Evolutionary conservation across 1,284 basidiomycete genomes (phyloP), one percentile per base, ranked within the genome.

Genomic region (Rhodotorula mucilaginosa): DNA sequence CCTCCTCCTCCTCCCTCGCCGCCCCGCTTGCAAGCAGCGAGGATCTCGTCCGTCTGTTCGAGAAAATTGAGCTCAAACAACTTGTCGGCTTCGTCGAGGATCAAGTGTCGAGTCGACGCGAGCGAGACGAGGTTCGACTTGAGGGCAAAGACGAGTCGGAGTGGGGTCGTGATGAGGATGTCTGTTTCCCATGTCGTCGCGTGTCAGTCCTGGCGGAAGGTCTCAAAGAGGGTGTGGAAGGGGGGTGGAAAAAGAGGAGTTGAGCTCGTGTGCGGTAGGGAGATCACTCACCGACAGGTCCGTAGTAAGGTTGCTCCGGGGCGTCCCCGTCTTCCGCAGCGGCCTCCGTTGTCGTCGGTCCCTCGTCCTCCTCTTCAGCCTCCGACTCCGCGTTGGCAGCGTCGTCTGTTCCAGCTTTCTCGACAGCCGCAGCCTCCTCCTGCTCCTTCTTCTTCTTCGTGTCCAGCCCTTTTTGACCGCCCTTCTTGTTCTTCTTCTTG

Each of bases 1-100:
- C 34, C 34, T 34, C 34, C 34, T 34, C 34, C 34, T 34, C 34
- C 34, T 34, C 34, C 34, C n/a, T n/a, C n/a, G n/a, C n/a, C n/a
- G n/a, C n/a, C n/a, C n/a, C n/a, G n/a, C 0, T 88, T 88, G 79
- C 93, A 97, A n/a, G 90, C 87, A 5, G 87, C 86, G 16, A 97
- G 82, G 69, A 99, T 89, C 78, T 95, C 92, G 83, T 95, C 87
- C 2, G 94, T 88, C 83, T 99, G 96, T 23, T 87, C 83, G 65
- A 94, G 82, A 81, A 99, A 99, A 77, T 96, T 94, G 19, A 86
- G 78, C 73, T 97, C 94, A 31, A 99, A 84, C 77, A 99, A 87
- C 39, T 80, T 78, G 71, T 72, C 70, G 62, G 92, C 92, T 83
- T 97, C 94, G 79, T 97, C 94, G 8, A 97, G 83, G 31, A 97